Conservation (phyloP, 2,329 filamentous ascomycete species). For the Ophiosphaerella narmari region DNA sequence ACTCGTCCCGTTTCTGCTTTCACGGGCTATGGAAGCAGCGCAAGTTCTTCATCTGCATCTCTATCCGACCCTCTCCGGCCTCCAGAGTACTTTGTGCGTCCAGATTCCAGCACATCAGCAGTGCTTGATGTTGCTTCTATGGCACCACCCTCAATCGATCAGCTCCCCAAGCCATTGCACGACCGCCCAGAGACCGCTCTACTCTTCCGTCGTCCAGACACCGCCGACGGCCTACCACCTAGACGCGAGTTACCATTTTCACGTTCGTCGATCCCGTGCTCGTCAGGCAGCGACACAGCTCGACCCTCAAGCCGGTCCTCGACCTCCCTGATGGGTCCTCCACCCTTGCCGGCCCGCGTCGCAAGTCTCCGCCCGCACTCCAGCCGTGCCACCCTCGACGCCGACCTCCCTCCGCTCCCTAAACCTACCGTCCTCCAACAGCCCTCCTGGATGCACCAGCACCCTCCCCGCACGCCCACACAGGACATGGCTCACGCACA, state of each 20-base stretch:
- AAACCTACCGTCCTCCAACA: conserved; percentile 36
- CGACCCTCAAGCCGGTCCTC: conserved; percentile 29
- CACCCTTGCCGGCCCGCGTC: conserved; percentile 36
- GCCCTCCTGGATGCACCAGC: conserved; percentile 5
- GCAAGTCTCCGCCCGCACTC: conserved; percentile 24
- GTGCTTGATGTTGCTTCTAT: not conserved
- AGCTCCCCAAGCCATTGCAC: conserved; percentile 4
- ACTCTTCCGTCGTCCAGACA: conserved; percentile 19
- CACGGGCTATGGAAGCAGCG: conserved; percentile 1
- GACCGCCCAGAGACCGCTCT: conserved; percentile 24
- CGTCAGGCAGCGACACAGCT: conserved; percentile 27
- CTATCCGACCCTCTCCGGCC: conserved; percentile 23
- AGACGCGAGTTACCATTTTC: conserved; percentile 49
- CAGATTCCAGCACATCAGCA: conserved; percentile 25
- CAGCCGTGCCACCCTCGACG: conserved; percentile 15
- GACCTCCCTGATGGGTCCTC: conserved; percentile 34
- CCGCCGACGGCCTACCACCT: conserved; percentile 38
- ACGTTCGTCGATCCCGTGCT: conserved; percentile 34
- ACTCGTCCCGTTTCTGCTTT: conserved; percentile 25
- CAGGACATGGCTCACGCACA: conserved; percentile 8
- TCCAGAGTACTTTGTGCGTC: conserved; percentile 33
- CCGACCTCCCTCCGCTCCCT: conserved; percentile 44
- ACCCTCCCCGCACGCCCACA: conserved; percentile 9
- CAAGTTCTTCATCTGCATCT: not conserved
- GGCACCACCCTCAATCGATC: not conserved